Conservation (phyloP, 768 basidiomycete genomes). For the Phanerodontia chrysosporium region DNA sequence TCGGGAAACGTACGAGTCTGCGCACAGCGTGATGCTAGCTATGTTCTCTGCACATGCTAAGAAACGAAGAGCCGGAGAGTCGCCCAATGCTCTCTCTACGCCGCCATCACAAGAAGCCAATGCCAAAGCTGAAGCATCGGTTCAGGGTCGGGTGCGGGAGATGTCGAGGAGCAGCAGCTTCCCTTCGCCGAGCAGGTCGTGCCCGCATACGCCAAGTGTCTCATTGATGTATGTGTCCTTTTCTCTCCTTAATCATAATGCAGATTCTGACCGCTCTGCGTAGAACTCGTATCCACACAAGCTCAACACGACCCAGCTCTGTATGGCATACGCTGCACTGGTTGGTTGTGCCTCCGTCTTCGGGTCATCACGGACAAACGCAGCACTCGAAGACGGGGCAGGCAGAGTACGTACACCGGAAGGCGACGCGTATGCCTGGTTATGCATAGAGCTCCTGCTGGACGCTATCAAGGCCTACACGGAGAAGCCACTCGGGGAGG, state of each 20-base stretch:
- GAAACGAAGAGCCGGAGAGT: slow-evolving; percentile 15
- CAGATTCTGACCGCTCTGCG: background rate
- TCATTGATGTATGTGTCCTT: slow-evolving; percentile 55
- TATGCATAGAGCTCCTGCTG: slow-evolving; percentile 58
- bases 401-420: slow-evolving; percentile 3
- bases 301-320: slow-evolving; percentile 61
- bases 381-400: background rate
- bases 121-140: background rate
- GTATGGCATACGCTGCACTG: slow-evolving; percentile 71
- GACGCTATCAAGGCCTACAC: slow-evolving; percentile 34
- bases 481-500: background rate
- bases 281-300: slow-evolving; percentile 63
- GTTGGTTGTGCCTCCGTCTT: slow-evolving; percentile 50
- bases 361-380: background rate
- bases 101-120: background rate
- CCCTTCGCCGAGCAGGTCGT: slow-evolving; percentile 53
- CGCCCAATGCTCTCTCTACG: background rate
- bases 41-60: slow-evolving; percentile 63
- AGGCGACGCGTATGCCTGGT: slow-evolving; percentile 54
- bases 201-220: slow-evolving; percentile 68
- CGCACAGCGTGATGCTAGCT: slow-evolving; percentile 79
- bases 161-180: slow-evolving; percentile 7
- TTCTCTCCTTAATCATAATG: background rate
- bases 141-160: background rate
- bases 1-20: slow-evolving; percentile 80